Base-by-base conservation (phyloP, 1,139 yeast genomes). In the Kurtzmaniella quercitrusa region DNA sequence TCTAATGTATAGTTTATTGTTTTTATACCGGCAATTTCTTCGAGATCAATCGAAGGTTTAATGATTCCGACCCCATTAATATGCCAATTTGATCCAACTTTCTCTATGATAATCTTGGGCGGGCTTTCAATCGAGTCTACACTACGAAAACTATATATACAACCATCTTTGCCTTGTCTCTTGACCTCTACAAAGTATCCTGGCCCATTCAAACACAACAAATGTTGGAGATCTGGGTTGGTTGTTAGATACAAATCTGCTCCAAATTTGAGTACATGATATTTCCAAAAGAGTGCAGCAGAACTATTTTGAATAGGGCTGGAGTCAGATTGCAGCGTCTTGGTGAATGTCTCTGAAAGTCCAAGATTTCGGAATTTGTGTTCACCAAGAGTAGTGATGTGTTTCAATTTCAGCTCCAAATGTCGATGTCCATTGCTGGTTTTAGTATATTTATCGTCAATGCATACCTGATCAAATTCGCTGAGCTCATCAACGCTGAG, bases 161-260 rank as follows among this genome's bases (percentile, higher is more conserved):
- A 70, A 1, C 70, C n/a, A n/a, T n/a, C 73, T 37, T 50, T 25
- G 2, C 29, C 21, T 17, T 16, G 38, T 19, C 50, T 53, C 29
- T 46, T 52, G 27, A 60, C 57, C 43, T 73, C 73, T 3, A 79
- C 74, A 48, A 69, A 76, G 53, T 72, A 77, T 1, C 85, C 80
- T 0, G 85, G 85, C 0, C 77, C 84, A 52, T 70, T 67, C 17
- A 84, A 62, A 46, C 83, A 75, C 51, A 73, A 76, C 40, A 75
- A 59, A 53, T 80, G 85, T 48, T 74, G 71, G 29, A 68, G 59
- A 19, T 76, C 79, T 0, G 86, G 86, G 51, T 79, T 81, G 1
- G 86, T 81, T 1, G 85, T 73, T 25, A 81, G 54, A 51, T 80
- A 81, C 44, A 79, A 63, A 46, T 70, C 71, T 34, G 68, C 68